Evolutionary conservation across 345 rosid species (phyloP).

Genomic region (Syzygium aqueum): DNA sequence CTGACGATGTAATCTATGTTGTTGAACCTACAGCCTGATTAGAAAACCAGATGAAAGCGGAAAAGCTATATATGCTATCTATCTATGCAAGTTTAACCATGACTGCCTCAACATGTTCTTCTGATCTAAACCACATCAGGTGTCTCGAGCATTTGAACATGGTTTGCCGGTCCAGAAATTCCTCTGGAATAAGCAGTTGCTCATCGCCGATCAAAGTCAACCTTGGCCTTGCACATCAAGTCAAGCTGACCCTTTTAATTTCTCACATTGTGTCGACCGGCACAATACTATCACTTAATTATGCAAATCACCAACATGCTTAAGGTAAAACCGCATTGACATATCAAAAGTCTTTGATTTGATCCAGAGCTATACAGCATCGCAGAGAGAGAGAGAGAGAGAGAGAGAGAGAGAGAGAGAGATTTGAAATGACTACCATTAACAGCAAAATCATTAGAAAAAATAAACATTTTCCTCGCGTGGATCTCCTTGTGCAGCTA

Average conservation of each 20-base stretch:
- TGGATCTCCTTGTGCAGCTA: constrained; percentile 11
- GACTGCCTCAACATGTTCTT: background rate
- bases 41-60: background rate
- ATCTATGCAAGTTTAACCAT: background rate
- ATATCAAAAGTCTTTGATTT: background rate
- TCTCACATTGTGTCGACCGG: background rate
- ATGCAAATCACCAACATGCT: background rate
- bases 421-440: background rate
- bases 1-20: background rate
- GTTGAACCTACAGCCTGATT: background rate
- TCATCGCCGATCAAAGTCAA: background rate
- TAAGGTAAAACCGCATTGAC: background rate
- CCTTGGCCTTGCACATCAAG: background rate
- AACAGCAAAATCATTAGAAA: background rate
- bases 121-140: background rate
- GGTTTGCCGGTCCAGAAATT: background rate
- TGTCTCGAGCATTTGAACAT: background rate
- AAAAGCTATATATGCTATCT: background rate
- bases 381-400: background rate
- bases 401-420: background rate
- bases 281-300: background rate
- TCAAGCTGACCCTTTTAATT: background rate
- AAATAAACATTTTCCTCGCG: background rate
- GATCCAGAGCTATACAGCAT: background rate
- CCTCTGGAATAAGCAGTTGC: background rate